A percentile compares a stretch with the other conserved stretches of the same genome.
Evolutionary conservation across 768 basidiomycete species (phyloP).

Genomic region (Chlorophyllum brunneum): DNA sequence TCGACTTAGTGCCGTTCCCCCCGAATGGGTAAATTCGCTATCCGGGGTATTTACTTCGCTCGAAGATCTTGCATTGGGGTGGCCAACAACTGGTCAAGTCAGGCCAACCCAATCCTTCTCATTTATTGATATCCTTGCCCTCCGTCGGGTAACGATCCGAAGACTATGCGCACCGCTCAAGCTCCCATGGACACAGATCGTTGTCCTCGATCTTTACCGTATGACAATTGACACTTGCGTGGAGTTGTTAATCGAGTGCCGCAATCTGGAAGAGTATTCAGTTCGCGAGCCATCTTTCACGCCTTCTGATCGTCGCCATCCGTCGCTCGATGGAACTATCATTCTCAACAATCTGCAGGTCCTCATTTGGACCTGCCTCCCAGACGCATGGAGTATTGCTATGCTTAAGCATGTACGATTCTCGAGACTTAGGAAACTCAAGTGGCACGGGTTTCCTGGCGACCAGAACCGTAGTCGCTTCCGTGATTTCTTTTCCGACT

Average conservation of each 20-base stretch:
- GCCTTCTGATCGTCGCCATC: constrained; percentile 10
- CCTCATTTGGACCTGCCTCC: constrained; percentile 5
- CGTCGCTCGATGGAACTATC: constrained; percentile 6
- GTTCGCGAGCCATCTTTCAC: constrained; percentile 5
- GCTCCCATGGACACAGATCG: constrained; percentile 9
- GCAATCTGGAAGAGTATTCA: constrained; percentile 7
- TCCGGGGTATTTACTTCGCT: neutral
- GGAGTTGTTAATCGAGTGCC: constrained; percentile 1
- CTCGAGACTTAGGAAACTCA: neutral
- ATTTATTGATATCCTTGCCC: neutral
- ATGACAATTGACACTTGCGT: constrained; percentile 9
- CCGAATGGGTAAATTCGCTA: constrained; percentile 1
- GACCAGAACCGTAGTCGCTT: constrained; percentile 3
- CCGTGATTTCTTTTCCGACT: neutral
- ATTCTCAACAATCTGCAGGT: neutral
- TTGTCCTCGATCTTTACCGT: constrained; percentile 8
- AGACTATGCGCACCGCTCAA: constrained; percentile 6
- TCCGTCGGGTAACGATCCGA: neutral
- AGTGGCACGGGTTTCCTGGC: constrained; percentile 6
- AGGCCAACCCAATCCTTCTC: neutral
- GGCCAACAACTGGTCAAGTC: neutral
- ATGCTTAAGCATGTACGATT: constrained; percentile 5
- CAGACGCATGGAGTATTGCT: constrained; percentile 8
- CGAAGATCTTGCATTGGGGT: constrained; percentile 1
- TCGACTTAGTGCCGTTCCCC: constrained; percentile 1